phyloP scores from a whole-genome alignment of 371 early-diverging fungal species.

The Zychaea mexicana region DNA sequence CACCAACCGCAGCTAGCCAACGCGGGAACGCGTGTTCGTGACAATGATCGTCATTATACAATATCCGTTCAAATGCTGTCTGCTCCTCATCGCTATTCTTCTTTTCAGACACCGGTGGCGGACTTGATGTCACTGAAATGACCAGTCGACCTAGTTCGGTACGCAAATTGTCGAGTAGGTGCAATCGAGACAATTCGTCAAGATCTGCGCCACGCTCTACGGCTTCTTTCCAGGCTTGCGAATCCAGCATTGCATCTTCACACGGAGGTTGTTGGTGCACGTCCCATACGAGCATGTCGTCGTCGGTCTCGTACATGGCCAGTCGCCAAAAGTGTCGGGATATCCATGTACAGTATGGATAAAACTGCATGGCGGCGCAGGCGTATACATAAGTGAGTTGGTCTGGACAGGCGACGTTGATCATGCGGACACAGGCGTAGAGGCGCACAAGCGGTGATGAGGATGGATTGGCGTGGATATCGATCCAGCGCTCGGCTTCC shows the following conservation, averaged over 20 bases:
- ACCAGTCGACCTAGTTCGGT: conserved; percentile 38
- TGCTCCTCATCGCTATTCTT: conserved; percentile 7
- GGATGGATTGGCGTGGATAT: conserved; percentile 1
- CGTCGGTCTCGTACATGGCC: conserved; percentile 38
- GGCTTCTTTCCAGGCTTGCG: conserved; percentile 40
- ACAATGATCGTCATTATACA: conserved; percentile 1
- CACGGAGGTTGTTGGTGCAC: conserved; percentile 30
- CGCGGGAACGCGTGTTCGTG: conserved; percentile 29
- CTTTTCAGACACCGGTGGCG: not conserved
- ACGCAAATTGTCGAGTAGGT: conserved; percentile 38
- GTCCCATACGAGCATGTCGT: conserved; percentile 36
- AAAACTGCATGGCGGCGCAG: conserved; percentile 42
- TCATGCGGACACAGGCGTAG: conserved; percentile 32
- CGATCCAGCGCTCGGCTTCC: not conserved
- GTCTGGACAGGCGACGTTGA: conserved; percentile 32
- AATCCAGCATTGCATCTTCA: conserved; percentile 36
- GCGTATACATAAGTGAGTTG: conserved; percentile 33
- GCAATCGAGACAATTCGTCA: conserved; percentile 31
- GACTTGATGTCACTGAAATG: conserved; percentile 27
- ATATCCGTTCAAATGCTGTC: conserved; percentile 31
- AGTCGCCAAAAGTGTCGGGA: conserved; percentile 39
- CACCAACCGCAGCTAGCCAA: conserved; percentile 43
- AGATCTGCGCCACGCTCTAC: conserved; percentile 32
- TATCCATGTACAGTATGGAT: conserved; percentile 24
- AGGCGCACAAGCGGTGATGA: conserved; percentile 22